Conservation (phyloP, 345 rosid species). For the Sisymbrium altissimum region DNA sequence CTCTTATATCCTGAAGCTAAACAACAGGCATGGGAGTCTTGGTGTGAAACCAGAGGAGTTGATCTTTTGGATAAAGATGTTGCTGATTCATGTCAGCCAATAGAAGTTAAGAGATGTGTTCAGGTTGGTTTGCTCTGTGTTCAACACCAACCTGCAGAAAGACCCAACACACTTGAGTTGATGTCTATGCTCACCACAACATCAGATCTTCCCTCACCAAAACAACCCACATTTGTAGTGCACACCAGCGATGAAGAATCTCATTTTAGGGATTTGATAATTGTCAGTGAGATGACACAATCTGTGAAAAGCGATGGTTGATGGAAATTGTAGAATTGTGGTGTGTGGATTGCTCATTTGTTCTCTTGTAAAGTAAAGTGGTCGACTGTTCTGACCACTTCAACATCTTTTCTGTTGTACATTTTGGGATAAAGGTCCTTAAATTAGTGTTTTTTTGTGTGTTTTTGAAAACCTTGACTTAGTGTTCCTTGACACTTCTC, state of each 20-base stretch:
- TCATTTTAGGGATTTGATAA: neutral
- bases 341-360: neutral
- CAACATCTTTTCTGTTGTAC: neutral
- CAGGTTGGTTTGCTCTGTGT: slow-evolving; percentile 26
- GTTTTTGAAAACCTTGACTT: no score
- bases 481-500: neutral
- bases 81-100: neutral
- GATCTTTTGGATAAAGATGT: slow-evolving; percentile 1
- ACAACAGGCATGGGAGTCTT: slow-evolving; percentile 15
- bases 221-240: neutral
- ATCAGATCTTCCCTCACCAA: slow-evolving; percentile 17
- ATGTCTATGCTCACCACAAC: slow-evolving; percentile 20
- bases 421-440: no score
- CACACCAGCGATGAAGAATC: neutral
- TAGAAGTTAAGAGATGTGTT: slow-evolving; percentile 15
- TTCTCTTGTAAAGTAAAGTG: neutral
- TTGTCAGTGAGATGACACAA: neutral
- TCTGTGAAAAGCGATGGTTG: neutral
- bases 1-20: neutral
- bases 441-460: neutral
- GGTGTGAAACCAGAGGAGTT: neutral
- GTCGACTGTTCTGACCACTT: neutral
- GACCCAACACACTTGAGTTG: slow-evolving; percentile 17
- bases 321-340: neutral
- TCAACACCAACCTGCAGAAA: slow-evolving; percentile 14